Conservation (phyloP, 2,329 filamentous ascomycete genomes). For the Fusarium secorum region DNA sequence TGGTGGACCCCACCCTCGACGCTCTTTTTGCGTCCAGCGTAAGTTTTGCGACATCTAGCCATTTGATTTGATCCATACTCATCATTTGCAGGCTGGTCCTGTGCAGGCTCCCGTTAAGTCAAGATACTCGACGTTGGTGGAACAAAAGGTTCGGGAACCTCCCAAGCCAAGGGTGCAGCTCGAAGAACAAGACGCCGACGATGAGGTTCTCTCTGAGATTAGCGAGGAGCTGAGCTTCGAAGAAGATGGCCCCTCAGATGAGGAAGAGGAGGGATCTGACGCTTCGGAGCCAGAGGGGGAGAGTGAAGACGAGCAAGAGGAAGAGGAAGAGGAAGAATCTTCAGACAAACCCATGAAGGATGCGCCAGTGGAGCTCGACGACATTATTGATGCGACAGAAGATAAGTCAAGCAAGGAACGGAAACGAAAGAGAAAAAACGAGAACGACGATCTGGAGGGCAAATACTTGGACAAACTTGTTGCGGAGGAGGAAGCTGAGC, state of each 20-base stretch:
- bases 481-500: conserved; percentile 65
- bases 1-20: conserved; percentile 73
- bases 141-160: conserved; percentile 46
- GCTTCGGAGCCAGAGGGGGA: conserved; percentile 40
- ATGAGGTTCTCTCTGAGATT: conserved; percentile 47
- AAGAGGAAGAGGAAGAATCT: conserved; percentile 48
- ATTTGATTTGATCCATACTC: conserved; percentile 14
- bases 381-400: conserved; percentile 46
- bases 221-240: conserved; percentile 47
- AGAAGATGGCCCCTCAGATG: conserved; percentile 42
- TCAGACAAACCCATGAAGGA: conserved; percentile 49
- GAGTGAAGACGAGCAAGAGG: conserved; percentile 35
- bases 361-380: conserved; percentile 48
- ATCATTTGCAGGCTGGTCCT: conserved; percentile 57
- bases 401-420: conserved; percentile 54
- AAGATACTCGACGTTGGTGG: conserved; percentile 53
- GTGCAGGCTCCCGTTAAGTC: conserved; percentile 55
- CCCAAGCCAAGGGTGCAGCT: conserved; percentile 39
- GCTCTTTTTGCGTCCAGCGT: conserved; percentile 78
- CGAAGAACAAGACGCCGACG: conserved; percentile 46
- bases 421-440: conserved; percentile 73
- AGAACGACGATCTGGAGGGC: conserved; percentile 74
- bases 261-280: conserved; percentile 41
- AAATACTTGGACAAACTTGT: conserved; percentile 73
- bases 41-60: conserved; percentile 49